Evolutionary conservation across 2,329 filamentous ascomycete genomes (phyloP).

Genomic region (Penicillium verrucosum): DNA sequence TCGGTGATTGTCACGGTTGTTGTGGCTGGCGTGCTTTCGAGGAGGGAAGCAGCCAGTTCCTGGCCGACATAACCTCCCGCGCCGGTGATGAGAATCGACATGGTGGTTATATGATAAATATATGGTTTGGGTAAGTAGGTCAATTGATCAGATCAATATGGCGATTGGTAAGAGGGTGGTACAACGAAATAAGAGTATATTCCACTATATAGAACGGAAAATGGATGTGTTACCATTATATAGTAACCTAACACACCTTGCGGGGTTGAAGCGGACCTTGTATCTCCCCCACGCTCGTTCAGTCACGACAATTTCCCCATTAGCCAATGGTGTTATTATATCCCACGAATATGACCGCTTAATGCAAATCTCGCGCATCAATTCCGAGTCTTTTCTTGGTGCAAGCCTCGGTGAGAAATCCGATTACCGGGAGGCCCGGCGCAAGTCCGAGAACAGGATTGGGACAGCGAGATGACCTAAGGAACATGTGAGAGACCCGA

Average conservation of each 20-base stretch:
- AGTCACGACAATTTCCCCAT: not conserved
- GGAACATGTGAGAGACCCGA: not conserved
- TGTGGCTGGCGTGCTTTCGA: conserved; percentile 34
- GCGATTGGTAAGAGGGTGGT: not conserved
- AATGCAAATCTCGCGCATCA: conserved; percentile 21
- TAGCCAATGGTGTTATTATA: conserved; percentile 6
- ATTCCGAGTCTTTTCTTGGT: conserved; percentile 23
- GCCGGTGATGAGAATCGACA: conserved; percentile 51
- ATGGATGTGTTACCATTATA: conserved; percentile 2
- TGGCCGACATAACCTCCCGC: conserved; percentile 54
- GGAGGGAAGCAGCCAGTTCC: conserved; percentile 49
- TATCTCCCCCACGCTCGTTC: conserved; percentile 16
- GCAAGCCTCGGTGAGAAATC: conserved; percentile 26
- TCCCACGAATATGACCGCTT: not conserved
- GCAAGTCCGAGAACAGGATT: conserved; percentile 29
- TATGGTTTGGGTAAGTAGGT: not conserved
- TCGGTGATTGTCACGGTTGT: conserved; percentile 49
- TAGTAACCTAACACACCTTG: conserved; percentile 13
- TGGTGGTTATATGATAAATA: conserved; percentile 9
- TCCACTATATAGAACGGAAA: not conserved
- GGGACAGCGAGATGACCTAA: not conserved
- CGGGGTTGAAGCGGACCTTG: conserved; percentile 12
- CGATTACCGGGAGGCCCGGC: conserved; percentile 29
- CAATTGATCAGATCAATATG: not conserved
- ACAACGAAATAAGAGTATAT: not conserved